Conservation (phyloP, 2,329 filamentous ascomycete genomes). For the Microdochium trichocladiopsis region DNA sequence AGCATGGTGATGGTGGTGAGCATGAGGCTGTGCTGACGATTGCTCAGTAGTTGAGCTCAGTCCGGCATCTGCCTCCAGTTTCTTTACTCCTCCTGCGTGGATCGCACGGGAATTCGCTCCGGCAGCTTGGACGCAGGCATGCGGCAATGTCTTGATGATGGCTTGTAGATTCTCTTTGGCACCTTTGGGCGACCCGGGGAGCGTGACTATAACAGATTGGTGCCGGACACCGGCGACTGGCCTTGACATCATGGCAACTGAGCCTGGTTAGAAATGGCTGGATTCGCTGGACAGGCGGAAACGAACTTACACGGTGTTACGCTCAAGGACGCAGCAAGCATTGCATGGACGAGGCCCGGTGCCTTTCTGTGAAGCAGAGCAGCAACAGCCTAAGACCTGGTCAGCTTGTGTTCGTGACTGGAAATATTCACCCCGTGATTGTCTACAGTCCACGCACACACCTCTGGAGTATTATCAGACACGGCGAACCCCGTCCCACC, state of each 20-base stretch:
- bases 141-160: slow-evolving; percentile 81
- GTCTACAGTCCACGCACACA: slow-evolving; percentile 31
- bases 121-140: slow-evolving; percentile 86
- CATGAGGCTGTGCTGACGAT: slow-evolving; percentile 17
- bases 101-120: slow-evolving; percentile 74
- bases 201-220: slow-evolving; percentile 73
- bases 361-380: slow-evolving; percentile 79
- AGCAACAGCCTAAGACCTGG: slow-evolving; percentile 56
- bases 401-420: slow-evolving; percentile 3
- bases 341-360: slow-evolving; percentile 86
- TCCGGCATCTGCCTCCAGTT: slow-evolving; percentile 78
- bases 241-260: slow-evolving; percentile 94
- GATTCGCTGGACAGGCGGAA: background rate
- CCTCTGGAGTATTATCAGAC: slow-evolving; percentile 83
- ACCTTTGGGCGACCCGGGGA: slow-evolving; percentile 92
- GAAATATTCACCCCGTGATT: background rate
- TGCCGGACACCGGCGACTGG: slow-evolving; percentile 85
- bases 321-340: slow-evolving; percentile 76
- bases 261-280: slow-evolving; percentile 5
- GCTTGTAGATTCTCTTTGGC: slow-evolving; percentile 89
- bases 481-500: slow-evolving; percentile 90
- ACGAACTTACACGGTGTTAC: slow-evolving; percentile 77
- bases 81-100: slow-evolving; percentile 75
- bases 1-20: slow-evolving; percentile 37
- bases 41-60: slow-evolving; percentile 28